phyloP scores from a whole-genome alignment of 1,139 yeast genomes.

The Diutina catenulata region DNA sequence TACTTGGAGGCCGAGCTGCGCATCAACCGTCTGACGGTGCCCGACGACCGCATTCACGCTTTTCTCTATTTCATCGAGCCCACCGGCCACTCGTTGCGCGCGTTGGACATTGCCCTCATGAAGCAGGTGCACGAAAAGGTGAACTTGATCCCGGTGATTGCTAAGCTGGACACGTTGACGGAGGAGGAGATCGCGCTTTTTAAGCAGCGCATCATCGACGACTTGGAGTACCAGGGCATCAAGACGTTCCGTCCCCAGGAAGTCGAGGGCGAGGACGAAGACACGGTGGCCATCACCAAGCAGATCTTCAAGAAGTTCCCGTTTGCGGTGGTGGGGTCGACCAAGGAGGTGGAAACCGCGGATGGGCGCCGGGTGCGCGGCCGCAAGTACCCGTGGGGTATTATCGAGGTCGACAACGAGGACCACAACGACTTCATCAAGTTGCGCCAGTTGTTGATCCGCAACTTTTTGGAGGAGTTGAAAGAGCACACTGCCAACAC shows the following conservation, averaged over 20 bases:
- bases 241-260: conserved; percentile 64
- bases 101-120: conserved; percentile 85
- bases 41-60: conserved; percentile 79
- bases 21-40: conserved; percentile 61
- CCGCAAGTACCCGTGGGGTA: conserved; percentile 96
- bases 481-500: conserved; percentile 72
- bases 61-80: conserved; percentile 89
- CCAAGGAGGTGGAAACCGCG: conserved; percentile 54
- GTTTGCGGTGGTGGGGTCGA: conserved; percentile 91
- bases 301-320: conserved; percentile 68
- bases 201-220: conserved; percentile 66
- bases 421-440: conserved; percentile 87
- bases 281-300: conserved; percentile 52
- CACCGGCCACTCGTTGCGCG: conserved; percentile 86
- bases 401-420: conserved; percentile 91
- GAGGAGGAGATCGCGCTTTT: conserved; percentile 73
- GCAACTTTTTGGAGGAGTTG: conserved; percentile 88
- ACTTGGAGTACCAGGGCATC: conserved; percentile 65
- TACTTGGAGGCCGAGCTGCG: conserved; percentile 87
- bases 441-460: conserved; percentile 79
- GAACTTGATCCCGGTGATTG: conserved; percentile 86
- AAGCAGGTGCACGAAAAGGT: conserved; percentile 83
- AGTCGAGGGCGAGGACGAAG: conserved; percentile 63
- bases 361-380: conserved; percentile 85
- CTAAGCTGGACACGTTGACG: conserved; percentile 88